A percentile compares a stretch with the other conserved stretches of the same genome.
phyloP scores from a whole-genome alignment of 768 basidiomycete species.

The Kwoniella dejecticola region DNA sequence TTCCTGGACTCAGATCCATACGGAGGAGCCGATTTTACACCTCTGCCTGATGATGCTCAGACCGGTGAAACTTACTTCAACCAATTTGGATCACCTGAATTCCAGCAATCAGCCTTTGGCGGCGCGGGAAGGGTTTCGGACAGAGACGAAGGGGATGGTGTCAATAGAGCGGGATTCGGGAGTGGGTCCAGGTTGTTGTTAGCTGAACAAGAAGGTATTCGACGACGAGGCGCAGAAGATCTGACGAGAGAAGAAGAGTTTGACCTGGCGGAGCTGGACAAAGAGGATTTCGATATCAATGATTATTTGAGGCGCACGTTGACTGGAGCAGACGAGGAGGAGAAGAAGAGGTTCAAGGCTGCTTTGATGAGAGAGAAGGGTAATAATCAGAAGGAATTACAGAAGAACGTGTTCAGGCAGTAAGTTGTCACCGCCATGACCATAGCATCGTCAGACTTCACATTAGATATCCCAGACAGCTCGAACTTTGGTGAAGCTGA shows the following conservation, averaged over 20 bases:
- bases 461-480: not conserved
- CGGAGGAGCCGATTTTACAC: slow-evolving; percentile 23
- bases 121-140: not conserved
- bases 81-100: slow-evolving; percentile 55
- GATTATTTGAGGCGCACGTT: slow-evolving; percentile 60
- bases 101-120: slow-evolving; percentile 61
- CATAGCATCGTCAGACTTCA: not conserved
- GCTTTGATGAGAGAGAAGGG: slow-evolving; percentile 67
- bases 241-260: slow-evolving; percentile 50
- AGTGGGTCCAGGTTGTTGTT: slow-evolving; percentile 13
- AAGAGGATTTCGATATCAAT: slow-evolving; percentile 83
- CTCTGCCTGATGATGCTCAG: slow-evolving; percentile 19
- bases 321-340: slow-evolving; percentile 55
- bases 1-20: slow-evolving; percentile 40
- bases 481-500: not conserved
- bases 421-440: slow-evolving; percentile 51
- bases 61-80: slow-evolving; percentile 53
- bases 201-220: slow-evolving; percentile 58
- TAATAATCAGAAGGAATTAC: slow-evolving; percentile 80
- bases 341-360: slow-evolving; percentile 53
- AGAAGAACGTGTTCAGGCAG: slow-evolving; percentile 95
- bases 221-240: slow-evolving; percentile 63
- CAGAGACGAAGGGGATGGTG: not conserved
- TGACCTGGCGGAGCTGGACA: slow-evolving; percentile 68
- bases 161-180: slow-evolving; percentile 23